A percentile compares a stretch with the other conserved stretches of the same genome.
These are phyloP conservation scores for Pythium biforme DNA, from an alignment of 352 stramenopile genomes.

Conservation along the genomic window DNA sequence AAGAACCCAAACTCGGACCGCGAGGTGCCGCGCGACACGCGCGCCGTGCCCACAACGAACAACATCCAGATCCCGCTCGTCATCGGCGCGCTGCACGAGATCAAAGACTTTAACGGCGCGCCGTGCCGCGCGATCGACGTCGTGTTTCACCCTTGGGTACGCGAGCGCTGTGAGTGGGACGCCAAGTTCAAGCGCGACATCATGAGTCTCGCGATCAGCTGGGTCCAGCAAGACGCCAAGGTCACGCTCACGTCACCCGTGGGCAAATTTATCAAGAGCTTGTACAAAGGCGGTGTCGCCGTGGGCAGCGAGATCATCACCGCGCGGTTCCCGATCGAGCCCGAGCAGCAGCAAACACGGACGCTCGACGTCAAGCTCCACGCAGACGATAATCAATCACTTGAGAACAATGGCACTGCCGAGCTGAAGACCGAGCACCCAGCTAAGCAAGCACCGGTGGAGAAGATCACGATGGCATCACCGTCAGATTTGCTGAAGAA, in stretches of 20 bases:
- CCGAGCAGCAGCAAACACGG: slow-evolving; percentile 27
- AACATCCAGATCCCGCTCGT: slow-evolving; percentile 77
- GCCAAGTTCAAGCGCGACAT: slow-evolving; percentile 78
- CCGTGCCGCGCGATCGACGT: slow-evolving; percentile 64
- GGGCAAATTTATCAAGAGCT: slow-evolving; percentile 84
- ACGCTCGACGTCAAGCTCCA: slow-evolving; percentile 21
- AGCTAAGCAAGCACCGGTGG: neutral
- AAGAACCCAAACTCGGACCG: slow-evolving; percentile 74
- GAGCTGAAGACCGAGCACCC: neutral
- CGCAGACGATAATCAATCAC: slow-evolving; percentile 9
- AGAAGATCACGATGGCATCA: slow-evolving; percentile 37
- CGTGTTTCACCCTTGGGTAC: slow-evolving; percentile 79
- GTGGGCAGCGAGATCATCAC: slow-evolving; percentile 66
- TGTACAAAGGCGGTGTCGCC: slow-evolving; percentile 74
- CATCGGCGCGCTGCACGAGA: slow-evolving; percentile 54
- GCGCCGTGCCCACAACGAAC: slow-evolving; percentile 60
- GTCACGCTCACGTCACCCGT: slow-evolving; percentile 27
- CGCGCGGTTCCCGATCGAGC: slow-evolving; percentile 71
- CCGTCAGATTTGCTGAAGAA: slow-evolving; percentile 60
- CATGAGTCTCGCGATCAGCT: slow-evolving; percentile 76
- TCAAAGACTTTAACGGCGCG: slow-evolving; percentile 43
- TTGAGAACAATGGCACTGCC: neutral
- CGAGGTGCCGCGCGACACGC: slow-evolving; percentile 58
- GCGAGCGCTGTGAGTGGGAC: slow-evolving; percentile 71
- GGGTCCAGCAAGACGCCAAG: slow-evolving; percentile 68